These are phyloP conservation scores for Entomortierella lignicola DNA, from an alignment of 192 early-diverging fungal genomes.

Conservation along the genomic window DNA sequence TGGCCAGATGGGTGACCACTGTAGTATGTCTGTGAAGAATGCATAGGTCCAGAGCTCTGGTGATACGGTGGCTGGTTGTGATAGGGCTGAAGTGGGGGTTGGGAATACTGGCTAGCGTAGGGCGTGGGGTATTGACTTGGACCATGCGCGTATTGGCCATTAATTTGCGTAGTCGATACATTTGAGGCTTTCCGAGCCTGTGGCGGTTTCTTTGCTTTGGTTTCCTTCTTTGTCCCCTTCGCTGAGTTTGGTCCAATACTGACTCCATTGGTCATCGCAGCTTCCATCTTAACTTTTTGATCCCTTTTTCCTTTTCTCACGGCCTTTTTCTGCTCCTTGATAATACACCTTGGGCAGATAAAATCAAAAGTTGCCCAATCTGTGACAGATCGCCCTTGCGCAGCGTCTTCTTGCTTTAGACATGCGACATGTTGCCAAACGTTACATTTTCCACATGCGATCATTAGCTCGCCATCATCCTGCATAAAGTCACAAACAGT, in stretches of 20 bases:
- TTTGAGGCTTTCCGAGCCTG: conserved; percentile 1
- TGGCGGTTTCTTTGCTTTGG: conserved; percentile 6
- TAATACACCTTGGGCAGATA: conserved; percentile 60
- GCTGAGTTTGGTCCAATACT: not conserved
- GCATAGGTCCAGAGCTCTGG: not conserved
- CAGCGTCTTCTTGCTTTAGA: conserved; percentile 55
- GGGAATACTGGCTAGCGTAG: conserved; percentile 10
- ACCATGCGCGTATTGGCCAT: conserved; percentile 2
- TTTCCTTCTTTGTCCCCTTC: not conserved
- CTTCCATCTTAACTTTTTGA: conserved; percentile 31
- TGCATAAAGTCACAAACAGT: conserved; percentile 15
- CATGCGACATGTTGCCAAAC: conserved; percentile 82
- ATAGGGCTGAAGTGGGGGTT: not conserved
- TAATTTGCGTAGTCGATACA: not conserved
- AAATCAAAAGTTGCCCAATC: conserved; percentile 63
- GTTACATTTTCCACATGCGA: conserved; percentile 74
- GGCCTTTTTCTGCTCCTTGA: conserved; percentile 25
- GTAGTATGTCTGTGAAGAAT: conserved; percentile 19
- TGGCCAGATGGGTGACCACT: conserved; percentile 8
- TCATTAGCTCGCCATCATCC: conserved; percentile 79
- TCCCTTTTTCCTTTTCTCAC: conserved; percentile 34
- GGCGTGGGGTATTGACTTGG: not conserved
- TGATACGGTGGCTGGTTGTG: conserved; percentile 1
- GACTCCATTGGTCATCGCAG: not conserved
- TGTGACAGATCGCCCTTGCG: conserved; percentile 26